Conservation (phyloP, 1,284 basidiomycete species). For the Heterobasidion parviporum region DNA sequence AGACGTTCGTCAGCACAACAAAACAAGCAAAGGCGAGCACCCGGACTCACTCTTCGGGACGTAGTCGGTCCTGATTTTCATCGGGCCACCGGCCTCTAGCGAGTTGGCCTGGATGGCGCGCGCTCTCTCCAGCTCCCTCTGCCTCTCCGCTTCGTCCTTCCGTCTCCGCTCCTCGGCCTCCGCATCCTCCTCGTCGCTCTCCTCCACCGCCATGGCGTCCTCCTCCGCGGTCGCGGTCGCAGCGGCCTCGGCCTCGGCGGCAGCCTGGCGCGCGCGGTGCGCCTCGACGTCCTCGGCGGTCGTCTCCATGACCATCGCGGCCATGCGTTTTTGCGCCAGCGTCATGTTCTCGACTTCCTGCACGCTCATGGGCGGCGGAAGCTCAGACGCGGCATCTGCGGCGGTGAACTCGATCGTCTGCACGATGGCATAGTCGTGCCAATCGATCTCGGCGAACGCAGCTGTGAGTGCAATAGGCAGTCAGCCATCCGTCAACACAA, state of each 20-base stretch:
- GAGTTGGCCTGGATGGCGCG: constrained; percentile 71
- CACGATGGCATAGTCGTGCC: constrained; percentile 99
- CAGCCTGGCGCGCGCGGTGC: constrained; percentile 69
- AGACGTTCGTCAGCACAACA: constrained; percentile 9
- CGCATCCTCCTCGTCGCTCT: constrained; percentile 71
- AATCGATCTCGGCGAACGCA: constrained; percentile 96
- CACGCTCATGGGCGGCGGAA: constrained; percentile 92
- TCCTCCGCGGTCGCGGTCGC: constrained; percentile 53
- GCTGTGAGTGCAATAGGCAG: constrained; percentile 31
- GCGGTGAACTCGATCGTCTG: constrained; percentile 98
- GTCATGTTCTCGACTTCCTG: constrained; percentile 96
- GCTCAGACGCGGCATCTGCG: constrained; percentile 83
- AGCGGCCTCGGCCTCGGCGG: constrained; percentile 70
- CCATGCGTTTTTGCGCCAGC: constrained; percentile 95
- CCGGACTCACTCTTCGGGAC: constrained; percentile 76
- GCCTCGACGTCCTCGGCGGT: constrained; percentile 80
- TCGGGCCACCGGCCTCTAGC: constrained; percentile 71
- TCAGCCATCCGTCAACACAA: not conserved
- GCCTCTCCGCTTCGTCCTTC: constrained; percentile 70
- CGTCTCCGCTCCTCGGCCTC: constrained; percentile 56
- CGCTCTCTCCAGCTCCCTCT: constrained; percentile 70
- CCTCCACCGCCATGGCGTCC: constrained; percentile 64
- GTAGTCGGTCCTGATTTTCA: constrained; percentile 97
- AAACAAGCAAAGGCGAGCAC: constrained; percentile 3
- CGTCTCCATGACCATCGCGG: constrained; percentile 96